Base-by-base conservation (phyloP, 345 rosid species). In the Fremontodendron californicum region DNA sequence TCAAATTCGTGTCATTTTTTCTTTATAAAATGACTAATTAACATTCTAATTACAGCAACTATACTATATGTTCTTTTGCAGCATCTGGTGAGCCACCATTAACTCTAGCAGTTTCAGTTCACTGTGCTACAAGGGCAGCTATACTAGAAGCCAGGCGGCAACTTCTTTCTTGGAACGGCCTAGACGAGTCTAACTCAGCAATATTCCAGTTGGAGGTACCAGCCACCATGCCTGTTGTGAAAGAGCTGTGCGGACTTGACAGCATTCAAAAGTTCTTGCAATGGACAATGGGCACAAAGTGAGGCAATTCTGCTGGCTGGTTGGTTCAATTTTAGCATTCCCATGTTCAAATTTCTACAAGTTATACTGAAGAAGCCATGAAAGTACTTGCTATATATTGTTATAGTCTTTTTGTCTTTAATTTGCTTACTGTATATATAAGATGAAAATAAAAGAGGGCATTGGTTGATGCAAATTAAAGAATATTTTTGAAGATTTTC, bases 81-180 rank as follows among this genome's bases (percentile, higher is more conserved):
- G 98, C 98, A 52, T 94, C 95, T 0, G 98, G 98, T 1, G 98
- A 94, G 87, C 98, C 97, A 7, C 97, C 98, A 10, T 76, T 93
- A 55, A 91, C 92, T 72, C 84, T 94, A 5, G 97, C 98, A 19
- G 94, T 85, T 43, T 91, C 98, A 15, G 91, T 93, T 78, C 93
- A 94, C 84, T 89, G 97, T 83, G 98, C 98, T 31, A 78, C 93
- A 42, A 87, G 93, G 81, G 86, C 87, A 40, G 98, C 98, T 19
- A 87, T 94, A 69, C 57, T 39, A 80, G 98, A 90, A 73, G 98
- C 98, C 23, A 81, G 90, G 74, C 54, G 81, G 67, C 98, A 93
- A 80, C 84, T 87, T 54, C 62, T 11, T 23, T 78, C 87, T 21
- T 93, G 95, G 97, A 87, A 79, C 6, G 67, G 62, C 31, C 61